Base-by-base conservation (phyloP, 108 stramenopile genomes). In the Bacterosira constricta region DNA sequence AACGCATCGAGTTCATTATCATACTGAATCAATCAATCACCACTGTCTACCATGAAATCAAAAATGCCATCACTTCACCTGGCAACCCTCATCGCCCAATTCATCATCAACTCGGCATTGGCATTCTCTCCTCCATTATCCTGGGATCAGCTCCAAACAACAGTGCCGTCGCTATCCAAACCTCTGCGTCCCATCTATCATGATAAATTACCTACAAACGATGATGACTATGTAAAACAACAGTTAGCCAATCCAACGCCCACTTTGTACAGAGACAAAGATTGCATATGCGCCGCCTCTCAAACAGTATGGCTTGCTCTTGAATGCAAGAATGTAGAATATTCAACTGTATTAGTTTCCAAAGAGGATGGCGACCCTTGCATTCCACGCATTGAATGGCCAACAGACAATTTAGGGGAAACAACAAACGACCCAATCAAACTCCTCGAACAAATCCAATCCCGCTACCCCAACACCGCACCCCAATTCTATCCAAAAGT, bases 361-460 rank as follows among this genome's bases (percentile, higher is more conserved):
- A 71, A 38, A 8, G 13, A 18, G 17, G 54, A 55, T n/a, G n/a
- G 30, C 4, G 47, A 51, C 41, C 41, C 4, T 25, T 3, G 4
- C 35, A 41, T 71, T 12, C 60, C 56, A n/a, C 52, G 47, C 46
- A 64, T 68, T 35, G 13, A 20, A 5, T 60, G 61, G 71, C 71
- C 71, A 39, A 25, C 12, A 6, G 6, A 9, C n/a, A 42, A 42
- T 1, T 2, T n/a, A 1, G 8, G 17, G 6, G 41, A 42, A n/a
- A 6, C 51, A 29, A 35, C n/a, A 42, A 20, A 20, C 35, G 71
- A 73, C 21, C 71, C 77, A 46, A 72, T 66, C 57, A 31, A 59
- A 73, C 65, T 75, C 21, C 66, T 75, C 34, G 74, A 75, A 61
- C 61, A 69, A 61, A 75, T 75, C 35, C 67, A 75, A 59, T 30